Conservation (phyloP, 2,329 filamentous ascomycete genomes). For the Talaromyces sp. region DNA sequence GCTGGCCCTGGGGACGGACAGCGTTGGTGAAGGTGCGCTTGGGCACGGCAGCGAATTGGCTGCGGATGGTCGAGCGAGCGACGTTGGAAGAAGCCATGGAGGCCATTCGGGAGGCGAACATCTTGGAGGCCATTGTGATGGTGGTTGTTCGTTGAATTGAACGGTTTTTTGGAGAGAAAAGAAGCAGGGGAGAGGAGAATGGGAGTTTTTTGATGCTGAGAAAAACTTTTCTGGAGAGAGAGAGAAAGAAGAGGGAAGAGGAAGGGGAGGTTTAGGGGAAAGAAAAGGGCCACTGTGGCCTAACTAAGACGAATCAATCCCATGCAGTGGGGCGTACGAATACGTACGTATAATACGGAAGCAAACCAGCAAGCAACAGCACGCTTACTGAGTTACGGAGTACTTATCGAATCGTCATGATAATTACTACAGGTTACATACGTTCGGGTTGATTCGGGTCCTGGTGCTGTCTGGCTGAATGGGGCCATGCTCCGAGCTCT, state of each 20-base stretch:
- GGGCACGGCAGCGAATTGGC: constrained; percentile 58
- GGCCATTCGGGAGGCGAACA: constrained; percentile 72
- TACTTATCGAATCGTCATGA: not conserved
- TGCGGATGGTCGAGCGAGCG: constrained; percentile 68
- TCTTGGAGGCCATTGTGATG: constrained; percentile 74
- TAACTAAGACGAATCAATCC: constrained; percentile 2
- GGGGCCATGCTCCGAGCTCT: not conserved
- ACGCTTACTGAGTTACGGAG: no score
- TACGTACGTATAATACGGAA: no score
- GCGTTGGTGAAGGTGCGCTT: constrained; percentile 63
- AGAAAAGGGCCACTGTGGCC: constrained; percentile 17
- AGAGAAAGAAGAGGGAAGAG: constrained; percentile 20
- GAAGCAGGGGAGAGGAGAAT: constrained; percentile 20
- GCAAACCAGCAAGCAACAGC: no score
- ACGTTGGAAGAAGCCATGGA: constrained; percentile 64
- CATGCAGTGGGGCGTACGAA: not conserved
- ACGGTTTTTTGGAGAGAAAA: constrained; percentile 29
- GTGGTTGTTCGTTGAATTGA: constrained; percentile 30
- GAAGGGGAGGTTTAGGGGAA: constrained; percentile 18
- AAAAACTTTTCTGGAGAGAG: constrained; percentile 12
- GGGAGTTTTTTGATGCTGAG: constrained; percentile 17
- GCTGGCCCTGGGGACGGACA: constrained; percentile 33
- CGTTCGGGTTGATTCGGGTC: constrained; percentile 9
- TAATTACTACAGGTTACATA: not conserved
- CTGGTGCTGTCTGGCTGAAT: not conserved